Evolutionary conservation across 768 basidiomycete genomes (phyloP), one percentile per base, ranked within the genome.

Genomic region (Termitomyces sp.): DNA sequence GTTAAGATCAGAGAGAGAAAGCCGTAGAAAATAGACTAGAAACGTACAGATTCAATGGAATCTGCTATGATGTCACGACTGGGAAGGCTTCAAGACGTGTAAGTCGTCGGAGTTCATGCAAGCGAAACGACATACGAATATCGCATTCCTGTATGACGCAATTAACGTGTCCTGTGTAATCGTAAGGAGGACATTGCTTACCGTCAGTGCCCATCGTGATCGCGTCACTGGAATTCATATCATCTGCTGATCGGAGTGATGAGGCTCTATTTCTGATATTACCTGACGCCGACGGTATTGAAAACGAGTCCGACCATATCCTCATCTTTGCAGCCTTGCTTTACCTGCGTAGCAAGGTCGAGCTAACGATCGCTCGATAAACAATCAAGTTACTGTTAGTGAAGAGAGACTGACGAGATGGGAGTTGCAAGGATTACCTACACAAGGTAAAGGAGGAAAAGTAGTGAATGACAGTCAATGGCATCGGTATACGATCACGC

Each of bases 151-250:
- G 49, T 10, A 53, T 3, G 54, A 41, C 27, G n/a, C 10, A 29
- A 37, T 53, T 8, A 58, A 29, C 26, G 46, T 46, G 31, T 32
- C 12, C 29, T 13, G 22, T 22, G 20, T 51, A n/a, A 5, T 48
- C 20, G 46, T 20, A 10, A 24, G 31, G n/a, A 46, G 13, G 16
- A 1, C 41, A 20, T 5, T 32, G 10, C 79, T 66, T 74, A 85
- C 91, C 91, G 24, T 91, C 88, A 27, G 89, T 92, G 27, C 88
- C 90, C 90, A 93, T 92, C 14, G 92, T 92, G 47, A 94, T 94
- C 18, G 86, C 92, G 70, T 94, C 92, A 63, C 90, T 88, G 22
- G 42, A 13, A 13, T 41, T 34, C 46, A 24, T 34, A 13, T 53
- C 20, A 27, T 43, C 18, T 20, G n/a, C 10, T 26, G 7, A 46